These are phyloP conservation scores for Neonectria faginata DNA, from an alignment of 2,329 filamentous ascomycete genomes.

Conservation along the genomic window DNA sequence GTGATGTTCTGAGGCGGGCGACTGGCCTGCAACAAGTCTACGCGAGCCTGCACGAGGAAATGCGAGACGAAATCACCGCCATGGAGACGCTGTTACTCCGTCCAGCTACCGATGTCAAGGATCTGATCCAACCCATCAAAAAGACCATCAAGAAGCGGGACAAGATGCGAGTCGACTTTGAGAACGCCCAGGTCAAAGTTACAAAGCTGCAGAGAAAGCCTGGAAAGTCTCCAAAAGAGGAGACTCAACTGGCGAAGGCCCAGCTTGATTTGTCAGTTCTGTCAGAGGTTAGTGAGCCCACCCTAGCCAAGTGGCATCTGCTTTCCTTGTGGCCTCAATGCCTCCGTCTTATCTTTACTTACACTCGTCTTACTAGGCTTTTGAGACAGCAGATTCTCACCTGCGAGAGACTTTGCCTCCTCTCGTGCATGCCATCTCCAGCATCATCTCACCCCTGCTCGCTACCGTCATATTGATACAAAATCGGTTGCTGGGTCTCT, in stretches of 20 bases:
- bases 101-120: constrained; percentile 24
- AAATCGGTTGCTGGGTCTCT: constrained; percentile 27
- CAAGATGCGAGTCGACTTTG: constrained; percentile 25
- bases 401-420: constrained; percentile 25
- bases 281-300: constrained; percentile 18
- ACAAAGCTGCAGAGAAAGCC: constrained; percentile 25
- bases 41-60: constrained; percentile 26
- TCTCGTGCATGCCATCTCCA: constrained; percentile 26
- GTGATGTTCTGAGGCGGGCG: constrained; percentile 8
- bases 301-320: neutral
- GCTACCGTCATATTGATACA: constrained; percentile 26
- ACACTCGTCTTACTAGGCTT: constrained; percentile 15
- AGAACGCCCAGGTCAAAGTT: constrained; percentile 24
- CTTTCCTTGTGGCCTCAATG: neutral
- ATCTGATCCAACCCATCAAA: constrained; percentile 22
- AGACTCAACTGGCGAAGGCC: constrained; percentile 23
- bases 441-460: constrained; percentile 22
- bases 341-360: neutral
- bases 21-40: constrained; percentile 21
- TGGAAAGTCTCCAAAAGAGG: constrained; percentile 24
- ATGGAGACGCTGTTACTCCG: constrained; percentile 28
- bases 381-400: constrained; percentile 24
- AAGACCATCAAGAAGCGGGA: constrained; percentile 32
- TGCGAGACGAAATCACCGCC: constrained; percentile 26
- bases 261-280: constrained; percentile 15